Evolutionary conservation across 306 rosid species (phyloP).

Genomic region (Biancaea sappan): DNA sequence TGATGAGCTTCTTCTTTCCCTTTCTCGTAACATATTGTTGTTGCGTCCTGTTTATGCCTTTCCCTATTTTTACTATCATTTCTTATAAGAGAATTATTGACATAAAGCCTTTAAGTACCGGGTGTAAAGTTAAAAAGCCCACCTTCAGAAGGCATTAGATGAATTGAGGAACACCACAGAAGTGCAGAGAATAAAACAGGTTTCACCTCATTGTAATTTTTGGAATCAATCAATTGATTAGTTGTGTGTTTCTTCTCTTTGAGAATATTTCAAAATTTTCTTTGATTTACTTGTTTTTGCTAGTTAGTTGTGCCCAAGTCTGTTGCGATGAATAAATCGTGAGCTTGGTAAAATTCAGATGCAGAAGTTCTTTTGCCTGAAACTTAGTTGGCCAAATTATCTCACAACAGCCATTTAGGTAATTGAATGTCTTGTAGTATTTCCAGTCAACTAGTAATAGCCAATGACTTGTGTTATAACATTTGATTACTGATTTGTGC

Average conservation of each 20-base stretch:
- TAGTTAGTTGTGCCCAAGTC: not conserved
- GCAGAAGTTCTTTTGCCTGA: not conserved
- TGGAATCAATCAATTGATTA: not conserved
- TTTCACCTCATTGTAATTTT: not conserved
- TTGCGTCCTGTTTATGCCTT: not conserved
- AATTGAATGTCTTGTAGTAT: not conserved
- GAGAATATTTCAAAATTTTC: not conserved
- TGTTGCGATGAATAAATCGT: not conserved
- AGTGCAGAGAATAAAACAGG: not conserved
- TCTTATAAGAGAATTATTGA: not conserved
- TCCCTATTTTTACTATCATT: not conserved
- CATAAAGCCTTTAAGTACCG: not conserved
- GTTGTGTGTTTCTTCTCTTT: not conserved
- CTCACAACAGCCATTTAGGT: not conserved
- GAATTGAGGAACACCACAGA: not conserved
- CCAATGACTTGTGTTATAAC: too few relatives aligned
- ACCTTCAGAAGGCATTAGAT: not conserved
- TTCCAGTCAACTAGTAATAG: not conserved
- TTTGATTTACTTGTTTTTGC: not conserved
- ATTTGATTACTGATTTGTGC: not conserved
- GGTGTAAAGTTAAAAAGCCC: not conserved
- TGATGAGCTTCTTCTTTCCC: not conserved
- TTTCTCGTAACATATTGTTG: not conserved
- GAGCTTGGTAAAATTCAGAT: not conserved
- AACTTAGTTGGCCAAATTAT: not conserved